phyloP scores from a whole-genome alignment of 257 asterid genomes.

The Penstemon eatonii region DNA sequence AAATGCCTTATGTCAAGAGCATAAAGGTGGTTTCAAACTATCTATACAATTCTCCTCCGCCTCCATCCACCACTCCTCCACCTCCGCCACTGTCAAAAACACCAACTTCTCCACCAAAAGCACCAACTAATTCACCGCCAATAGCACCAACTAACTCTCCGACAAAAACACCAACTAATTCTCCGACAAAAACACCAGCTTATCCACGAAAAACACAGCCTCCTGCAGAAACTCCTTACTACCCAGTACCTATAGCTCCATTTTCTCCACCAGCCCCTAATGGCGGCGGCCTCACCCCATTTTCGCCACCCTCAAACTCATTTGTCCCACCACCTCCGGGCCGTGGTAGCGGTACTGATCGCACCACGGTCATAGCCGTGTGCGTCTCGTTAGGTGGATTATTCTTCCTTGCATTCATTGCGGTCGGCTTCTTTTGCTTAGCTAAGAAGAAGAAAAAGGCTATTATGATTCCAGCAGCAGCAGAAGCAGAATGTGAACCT shows the following conservation, averaged over 20 bases:
- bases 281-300: constrained; percentile 11
- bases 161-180: constrained; percentile 1
- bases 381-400: constrained; percentile 59
- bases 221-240: background rate
- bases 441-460: constrained; percentile 74
- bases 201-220: constrained; percentile 27
- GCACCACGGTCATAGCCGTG: constrained; percentile 34
- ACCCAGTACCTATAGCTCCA: background rate
- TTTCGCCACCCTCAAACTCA: constrained; percentile 25
- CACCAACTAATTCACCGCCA: constrained; percentile 25
- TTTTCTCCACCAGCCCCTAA: background rate
- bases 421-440: constrained; percentile 55
- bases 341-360: background rate
- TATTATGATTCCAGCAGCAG: constrained; percentile 47
- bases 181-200: constrained; percentile 8
- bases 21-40: no score
- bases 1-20: no score
- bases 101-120: constrained; percentile 21
- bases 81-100: background rate
- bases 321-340: constrained; percentile 32
- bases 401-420: constrained; percentile 67
- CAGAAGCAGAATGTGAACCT: constrained; percentile 36
- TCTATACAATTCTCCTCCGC: no score
- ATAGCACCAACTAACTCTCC: background rate
- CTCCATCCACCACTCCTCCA: no score